Percentiles rank a stretch among this genome's conserved stretches.
These are phyloP conservation scores for Ambrosiella beaveri DNA, from an alignment of 2,329 filamentous ascomycete species.

Conservation along the genomic window DNA sequence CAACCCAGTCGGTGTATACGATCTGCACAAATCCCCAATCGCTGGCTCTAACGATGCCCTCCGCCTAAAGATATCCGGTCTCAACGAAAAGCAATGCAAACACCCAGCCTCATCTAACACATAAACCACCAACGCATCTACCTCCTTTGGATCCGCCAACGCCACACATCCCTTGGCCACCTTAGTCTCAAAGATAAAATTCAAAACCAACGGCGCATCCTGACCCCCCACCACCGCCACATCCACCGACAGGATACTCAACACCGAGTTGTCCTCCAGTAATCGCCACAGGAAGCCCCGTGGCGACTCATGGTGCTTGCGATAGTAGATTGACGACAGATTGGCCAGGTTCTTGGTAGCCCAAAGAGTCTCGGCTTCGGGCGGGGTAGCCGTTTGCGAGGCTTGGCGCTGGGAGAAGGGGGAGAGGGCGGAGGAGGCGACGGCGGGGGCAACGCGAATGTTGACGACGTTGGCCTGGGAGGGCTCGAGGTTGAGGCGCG, in stretches of 20 bases:
- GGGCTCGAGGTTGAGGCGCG: conserved; percentile 65
- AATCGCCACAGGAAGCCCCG: conserved; percentile 84
- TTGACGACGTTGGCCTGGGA: conserved; percentile 51
- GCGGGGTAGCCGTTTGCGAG: conserved; percentile 15
- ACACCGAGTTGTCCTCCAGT: conserved; percentile 57
- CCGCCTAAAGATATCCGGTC: conserved; percentile 65
- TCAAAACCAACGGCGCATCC: conserved; percentile 59
- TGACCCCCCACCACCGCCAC: conserved; percentile 37
- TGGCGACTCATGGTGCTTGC: conserved; percentile 56
- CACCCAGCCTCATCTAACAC: conserved; percentile 63
- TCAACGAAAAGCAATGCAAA: conserved; percentile 68
- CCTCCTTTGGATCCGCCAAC: conserved; percentile 61
- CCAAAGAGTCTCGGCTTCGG: conserved; percentile 59
- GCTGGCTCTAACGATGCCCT: conserved; percentile 52
- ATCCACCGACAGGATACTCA: conserved; percentile 74
- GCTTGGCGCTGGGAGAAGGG: conserved; percentile 15
- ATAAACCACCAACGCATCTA: conserved; percentile 63
- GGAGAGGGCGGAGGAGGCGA: conserved; percentile 21
- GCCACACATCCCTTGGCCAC: conserved; percentile 66
- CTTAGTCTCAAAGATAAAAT: conserved; percentile 56
- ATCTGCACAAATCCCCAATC: conserved; percentile 60
- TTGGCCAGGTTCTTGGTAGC: conserved; percentile 55
- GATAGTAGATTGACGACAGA: conserved; percentile 70
- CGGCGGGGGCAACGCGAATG: conserved; percentile 45
- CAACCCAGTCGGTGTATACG: conserved; percentile 55